Evolutionary conservation across 2,329 filamentous ascomycete species (phyloP), one percentile per base, ranked within the genome.

Genomic region (Alternaria brassicicola): DNA sequence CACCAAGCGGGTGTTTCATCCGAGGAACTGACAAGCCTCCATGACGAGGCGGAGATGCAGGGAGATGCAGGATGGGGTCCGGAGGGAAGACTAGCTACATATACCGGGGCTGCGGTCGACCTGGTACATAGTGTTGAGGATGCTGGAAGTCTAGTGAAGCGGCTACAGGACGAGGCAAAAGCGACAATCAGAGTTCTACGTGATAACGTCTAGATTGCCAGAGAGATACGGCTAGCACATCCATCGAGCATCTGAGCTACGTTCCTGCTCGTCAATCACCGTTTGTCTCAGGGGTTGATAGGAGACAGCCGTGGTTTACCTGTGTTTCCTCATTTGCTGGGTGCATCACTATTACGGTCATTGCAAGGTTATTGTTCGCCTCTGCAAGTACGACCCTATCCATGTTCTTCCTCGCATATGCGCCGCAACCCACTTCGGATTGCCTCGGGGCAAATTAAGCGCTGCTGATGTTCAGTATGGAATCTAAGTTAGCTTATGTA

Each of bases 101-200:
- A 88, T 78, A 85, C 85, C 12, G 86, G 87, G 4, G 84, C 84
- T 6, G 86, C 82, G 0, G 82, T 89, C 6, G 86, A 86, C 0
- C 76, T 89, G 54, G 79, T 88, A 3, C 82, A 75, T 42, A 72
- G 80, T 38, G 76, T 84, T 1, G 78, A 79, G 60, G 68, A 77
- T 33, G 85, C 85, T 8, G 77, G 69, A 13, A 78, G 82, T 8
- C 84, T 88, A 65, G 80, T 85, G 3, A 30, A 52, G 17, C 45
- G 50, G 1, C 36, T 62, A 21, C 55, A 41, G 25, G n/a, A 15
- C 23, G 48, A 55, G 42, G 21, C 55, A 12, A 52, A 26, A 9
- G 6, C 28, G 10, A 47, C 52, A 23, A 15, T 57, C 35, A 38
- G 36, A 19, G 21, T 5, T 3, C 19, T 61, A 2, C 26, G 47